Conservation (phyloP, 2,329 filamentous ascomycete species). For the Gnomoniopsis sp. region DNA sequence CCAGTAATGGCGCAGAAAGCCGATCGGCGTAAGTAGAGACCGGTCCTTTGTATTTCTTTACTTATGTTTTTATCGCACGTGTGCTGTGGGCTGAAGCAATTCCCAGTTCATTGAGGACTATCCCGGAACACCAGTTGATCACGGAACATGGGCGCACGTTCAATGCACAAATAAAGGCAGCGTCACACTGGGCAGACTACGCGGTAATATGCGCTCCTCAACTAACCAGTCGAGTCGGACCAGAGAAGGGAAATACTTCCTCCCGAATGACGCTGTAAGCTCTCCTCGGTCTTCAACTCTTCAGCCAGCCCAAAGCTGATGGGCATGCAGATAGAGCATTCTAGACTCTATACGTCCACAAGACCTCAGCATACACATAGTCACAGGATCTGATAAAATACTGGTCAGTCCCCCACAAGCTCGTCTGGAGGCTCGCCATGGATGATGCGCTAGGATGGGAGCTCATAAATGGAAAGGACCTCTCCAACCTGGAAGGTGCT, state of each 20-base stretch:
- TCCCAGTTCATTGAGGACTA: background rate
- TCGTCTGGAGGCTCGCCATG: background rate
- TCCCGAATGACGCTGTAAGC: background rate
- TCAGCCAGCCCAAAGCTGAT: too few species aligned
- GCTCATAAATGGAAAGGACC: background rate
- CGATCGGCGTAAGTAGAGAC: too few species aligned
- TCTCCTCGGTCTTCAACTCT: background rate
- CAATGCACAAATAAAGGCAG: background rate
- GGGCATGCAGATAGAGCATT: too few species aligned
- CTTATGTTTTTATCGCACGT: too few species aligned
- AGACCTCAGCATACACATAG: too few species aligned
- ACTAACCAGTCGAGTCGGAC: background rate
- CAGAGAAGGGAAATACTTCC: background rate
- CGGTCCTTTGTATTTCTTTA: too few species aligned
- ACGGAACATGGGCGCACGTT: background rate
- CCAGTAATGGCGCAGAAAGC: too few species aligned
- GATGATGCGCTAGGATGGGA: background rate
- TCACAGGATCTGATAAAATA: too few species aligned
- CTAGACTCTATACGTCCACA: too few species aligned
- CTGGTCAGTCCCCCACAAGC: background rate
- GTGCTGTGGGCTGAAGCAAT: too few species aligned
- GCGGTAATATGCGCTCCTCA: background rate
- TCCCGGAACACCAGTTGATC: background rate
- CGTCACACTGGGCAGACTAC: background rate
- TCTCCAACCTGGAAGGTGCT: background rate